These are phyloP conservation scores for Leavenworthia alabamica DNA, from an alignment of 345 rosid genomes.

Conservation along the genomic window DNA sequence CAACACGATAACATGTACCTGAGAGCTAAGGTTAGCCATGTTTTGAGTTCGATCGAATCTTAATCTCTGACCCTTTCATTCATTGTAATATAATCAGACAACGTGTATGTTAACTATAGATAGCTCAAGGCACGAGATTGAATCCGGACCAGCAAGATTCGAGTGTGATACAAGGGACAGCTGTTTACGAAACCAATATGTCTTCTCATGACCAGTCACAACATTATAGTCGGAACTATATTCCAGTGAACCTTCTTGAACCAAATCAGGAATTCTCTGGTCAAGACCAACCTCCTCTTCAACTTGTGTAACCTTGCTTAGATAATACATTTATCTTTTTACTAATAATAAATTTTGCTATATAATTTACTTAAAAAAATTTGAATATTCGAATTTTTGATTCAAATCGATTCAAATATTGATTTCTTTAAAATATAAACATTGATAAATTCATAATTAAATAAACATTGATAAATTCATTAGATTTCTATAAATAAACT, in stretches of 20 bases:
- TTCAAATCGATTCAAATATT: too few species aligned
- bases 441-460: not conserved
- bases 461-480: not conserved
- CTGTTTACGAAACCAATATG: slow-evolving; percentile 35
- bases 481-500: slow-evolving; percentile 5
- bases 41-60: too few species aligned
- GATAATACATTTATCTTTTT: too few species aligned
- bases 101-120: slow-evolving; percentile 33
- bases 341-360: not conserved
- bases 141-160: slow-evolving; percentile 36
- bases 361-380: not conserved
- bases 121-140: slow-evolving; percentile 51
- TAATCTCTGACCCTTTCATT: too few species aligned
- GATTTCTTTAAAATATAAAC: too few species aligned
- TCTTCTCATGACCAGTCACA: slow-evolving; percentile 39
- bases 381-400: too few species aligned
- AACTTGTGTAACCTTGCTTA: slow-evolving; percentile 33
- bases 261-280: slow-evolving; percentile 56
- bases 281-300: slow-evolving; percentile 51
- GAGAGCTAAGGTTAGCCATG: slow-evolving; percentile 51
- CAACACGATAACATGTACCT: slow-evolving; percentile 72
- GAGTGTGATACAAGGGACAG: slow-evolving; percentile 33
- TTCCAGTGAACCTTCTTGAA: slow-evolving; percentile 59
- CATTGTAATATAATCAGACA: not conserved
- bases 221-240: slow-evolving; percentile 48